Conservation (phyloP, 352 stramenopile species). For the Pythium rhizo-oryzae region DNA sequence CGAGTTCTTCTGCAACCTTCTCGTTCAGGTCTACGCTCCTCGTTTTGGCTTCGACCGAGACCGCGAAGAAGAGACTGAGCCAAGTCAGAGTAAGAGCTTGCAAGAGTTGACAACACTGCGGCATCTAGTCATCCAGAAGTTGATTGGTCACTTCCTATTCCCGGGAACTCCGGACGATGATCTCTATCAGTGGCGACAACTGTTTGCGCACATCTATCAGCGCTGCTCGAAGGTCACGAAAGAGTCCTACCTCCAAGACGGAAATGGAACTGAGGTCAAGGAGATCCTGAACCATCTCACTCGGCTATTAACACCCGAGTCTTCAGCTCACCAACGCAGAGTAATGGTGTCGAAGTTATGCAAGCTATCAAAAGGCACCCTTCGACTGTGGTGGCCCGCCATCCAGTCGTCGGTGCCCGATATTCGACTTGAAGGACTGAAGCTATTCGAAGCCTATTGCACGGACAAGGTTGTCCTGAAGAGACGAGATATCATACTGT, state of each 20-base stretch:
- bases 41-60: slow-evolving; percentile 28
- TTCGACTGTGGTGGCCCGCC: slow-evolving; percentile 64
- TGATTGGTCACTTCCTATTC: slow-evolving; percentile 74
- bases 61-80: slow-evolving; percentile 21
- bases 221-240: slow-evolving; percentile 34
- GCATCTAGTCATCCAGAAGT: slow-evolving; percentile 61
- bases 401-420: slow-evolving; percentile 51
- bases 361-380: slow-evolving; percentile 66
- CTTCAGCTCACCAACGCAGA: slow-evolving; percentile 16
- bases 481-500: slow-evolving; percentile 63
- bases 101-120: slow-evolving; percentile 34
- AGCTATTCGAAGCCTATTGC: slow-evolving; percentile 75
- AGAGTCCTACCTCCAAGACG: slow-evolving; percentile 24
- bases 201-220: slow-evolving; percentile 69
- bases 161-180: slow-evolving; percentile 36
- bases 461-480: slow-evolving; percentile 63
- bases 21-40: slow-evolving; percentile 65
- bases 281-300: slow-evolving; percentile 72
- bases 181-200: slow-evolving; percentile 56
- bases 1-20: slow-evolving; percentile 76
- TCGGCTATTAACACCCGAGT: slow-evolving; percentile 33
- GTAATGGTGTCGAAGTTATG: slow-evolving; percentile 39
- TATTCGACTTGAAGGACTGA: slow-evolving; percentile 60
- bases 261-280: slow-evolving; percentile 46
- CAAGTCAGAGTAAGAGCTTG: slow-evolving; percentile 37